Evolutionary conservation across 1,284 basidiomycete species (phyloP).

Genomic region (Marasmius oreades): DNA sequence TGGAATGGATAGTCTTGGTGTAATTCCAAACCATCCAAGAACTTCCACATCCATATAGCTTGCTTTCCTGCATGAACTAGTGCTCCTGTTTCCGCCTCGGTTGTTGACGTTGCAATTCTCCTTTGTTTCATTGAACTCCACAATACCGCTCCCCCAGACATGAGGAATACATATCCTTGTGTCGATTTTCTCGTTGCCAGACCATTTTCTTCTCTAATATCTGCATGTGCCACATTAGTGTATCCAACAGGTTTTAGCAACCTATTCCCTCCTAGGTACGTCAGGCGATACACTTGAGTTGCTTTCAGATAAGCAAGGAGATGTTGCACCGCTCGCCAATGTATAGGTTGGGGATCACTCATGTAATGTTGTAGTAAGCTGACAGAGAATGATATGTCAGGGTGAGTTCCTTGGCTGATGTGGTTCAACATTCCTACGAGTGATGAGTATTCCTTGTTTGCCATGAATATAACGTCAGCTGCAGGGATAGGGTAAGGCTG

Average conservation of each 20-base stretch:
- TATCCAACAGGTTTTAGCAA: background rate
- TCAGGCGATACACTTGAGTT: constrained; percentile 15
- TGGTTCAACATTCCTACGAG: constrained; percentile 28
- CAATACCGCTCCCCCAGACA: constrained; percentile 22
- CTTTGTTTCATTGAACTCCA: constrained; percentile 13
- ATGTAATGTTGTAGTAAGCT: constrained; percentile 23
- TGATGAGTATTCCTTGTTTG: constrained; percentile 22
- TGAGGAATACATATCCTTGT: constrained; percentile 27
- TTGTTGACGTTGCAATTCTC: too few relatives aligned
- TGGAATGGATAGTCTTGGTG: background rate
- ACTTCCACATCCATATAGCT: constrained; percentile 36
- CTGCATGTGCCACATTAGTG: constrained; percentile 21
- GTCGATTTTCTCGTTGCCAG: constrained; percentile 25
- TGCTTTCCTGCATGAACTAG: constrained; percentile 25
- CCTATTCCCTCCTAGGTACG: constrained; percentile 23
- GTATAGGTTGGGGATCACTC: constrained; percentile 23
- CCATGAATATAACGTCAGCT: constrained; percentile 21
- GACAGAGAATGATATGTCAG: constrained; percentile 29
- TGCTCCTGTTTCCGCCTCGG: constrained; percentile 11
- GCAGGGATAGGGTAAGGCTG: constrained; percentile 9
- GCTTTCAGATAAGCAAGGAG: constrained; percentile 29
- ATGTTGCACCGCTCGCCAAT: constrained; percentile 27
- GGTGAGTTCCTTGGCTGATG: constrained; percentile 23
- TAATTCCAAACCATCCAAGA: constrained; percentile 15
- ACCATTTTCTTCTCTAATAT: constrained; percentile 21